These are phyloP conservation scores for Neospermospora avenae DNA, from an alignment of 2,329 filamentous ascomycete species.

Conservation along the genomic window DNA sequence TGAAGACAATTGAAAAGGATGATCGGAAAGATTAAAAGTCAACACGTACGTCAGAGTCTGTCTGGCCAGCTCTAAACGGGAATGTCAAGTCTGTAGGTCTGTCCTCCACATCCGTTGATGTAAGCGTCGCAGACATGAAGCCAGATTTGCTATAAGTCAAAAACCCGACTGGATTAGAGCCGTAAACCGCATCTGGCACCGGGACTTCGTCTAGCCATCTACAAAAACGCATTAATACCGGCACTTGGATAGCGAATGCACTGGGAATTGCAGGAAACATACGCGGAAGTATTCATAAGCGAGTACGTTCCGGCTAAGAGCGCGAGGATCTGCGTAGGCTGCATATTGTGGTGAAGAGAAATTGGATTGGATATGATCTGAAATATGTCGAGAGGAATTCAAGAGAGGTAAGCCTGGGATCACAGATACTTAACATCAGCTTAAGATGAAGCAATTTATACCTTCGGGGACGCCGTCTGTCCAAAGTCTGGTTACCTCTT, in stretches of 20 bases:
- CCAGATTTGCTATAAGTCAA: slow-evolving; percentile 2
- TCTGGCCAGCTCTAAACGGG: background rate
- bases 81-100: background rate
- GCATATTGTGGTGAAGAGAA: background rate
- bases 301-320: background rate
- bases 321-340: background rate
- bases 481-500: background rate
- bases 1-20: background rate
- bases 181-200: slow-evolving; percentile 2
- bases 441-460: background rate
- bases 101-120: background rate
- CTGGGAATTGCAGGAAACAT: background rate
- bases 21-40: background rate
- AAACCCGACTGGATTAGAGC: background rate
- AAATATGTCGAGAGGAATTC: too few species aligned
- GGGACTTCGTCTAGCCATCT: slow-evolving; percentile 2
- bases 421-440: background rate
- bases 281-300: background rate
- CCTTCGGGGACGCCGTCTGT: background rate
- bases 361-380: background rate
- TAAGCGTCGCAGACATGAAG: background rate
- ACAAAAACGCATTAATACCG: background rate
- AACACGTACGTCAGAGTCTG: background rate
- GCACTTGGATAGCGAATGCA: background rate
- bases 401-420: background rate